A percentile compares a stretch with the other conserved stretches of the same genome.
phyloP scores from a whole-genome alignment of 2,329 filamentous ascomycete species.

The Botrytis galanthina region DNA sequence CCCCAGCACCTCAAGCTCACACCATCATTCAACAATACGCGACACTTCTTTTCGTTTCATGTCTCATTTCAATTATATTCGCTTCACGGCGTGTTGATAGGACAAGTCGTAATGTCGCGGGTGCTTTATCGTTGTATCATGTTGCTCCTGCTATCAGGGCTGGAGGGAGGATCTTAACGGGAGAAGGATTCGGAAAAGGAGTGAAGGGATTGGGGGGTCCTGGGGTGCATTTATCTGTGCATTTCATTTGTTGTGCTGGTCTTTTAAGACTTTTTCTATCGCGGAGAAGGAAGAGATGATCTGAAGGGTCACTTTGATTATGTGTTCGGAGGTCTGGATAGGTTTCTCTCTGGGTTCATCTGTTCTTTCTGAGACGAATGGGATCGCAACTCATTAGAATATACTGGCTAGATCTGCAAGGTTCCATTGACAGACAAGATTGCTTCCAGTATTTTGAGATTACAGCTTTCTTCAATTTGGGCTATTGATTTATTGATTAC shows the following conservation, averaged over 20 bases:
- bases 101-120: constrained; percentile 37
- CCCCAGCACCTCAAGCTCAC: constrained; percentile 39
- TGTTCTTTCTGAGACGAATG: neutral
- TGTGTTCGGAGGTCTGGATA: no score
- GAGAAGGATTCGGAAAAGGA: constrained; percentile 4
- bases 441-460: neutral
- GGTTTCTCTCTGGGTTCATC: neutral
- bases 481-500: neutral
- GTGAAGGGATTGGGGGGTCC: constrained; percentile 27
- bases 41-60: constrained; percentile 39
- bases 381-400: neutral
- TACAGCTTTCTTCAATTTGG: neutral
- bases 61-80: constrained; percentile 40
- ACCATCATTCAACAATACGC: constrained; percentile 42
- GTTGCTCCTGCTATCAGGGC: constrained; percentile 38
- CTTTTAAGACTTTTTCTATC: constrained; percentile 16
- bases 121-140: constrained; percentile 41
- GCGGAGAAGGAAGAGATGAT: constrained; percentile 4
- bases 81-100: constrained; percentile 33
- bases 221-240: constrained; percentile 31
- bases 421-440: neutral
- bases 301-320: neutral
- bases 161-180: constrained; percentile 23
- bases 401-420: neutral
- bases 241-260: constrained; percentile 25